Conservation (phyloP, 805 yeast species). For the Cyberlindnera bimundalis region DNA sequence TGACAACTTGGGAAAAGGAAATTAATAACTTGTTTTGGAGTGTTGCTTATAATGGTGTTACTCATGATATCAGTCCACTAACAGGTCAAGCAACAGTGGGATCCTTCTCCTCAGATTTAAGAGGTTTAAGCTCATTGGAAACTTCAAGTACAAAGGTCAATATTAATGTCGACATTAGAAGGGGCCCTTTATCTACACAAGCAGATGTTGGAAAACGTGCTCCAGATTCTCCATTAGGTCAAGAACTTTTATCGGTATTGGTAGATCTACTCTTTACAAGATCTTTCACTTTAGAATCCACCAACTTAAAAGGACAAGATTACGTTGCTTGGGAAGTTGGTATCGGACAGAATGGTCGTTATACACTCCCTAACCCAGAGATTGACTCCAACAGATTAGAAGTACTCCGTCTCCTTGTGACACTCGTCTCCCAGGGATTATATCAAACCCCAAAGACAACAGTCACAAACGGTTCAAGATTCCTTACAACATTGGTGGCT, state of each 20-base stretch:
- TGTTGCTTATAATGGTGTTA: slow-evolving; percentile 12
- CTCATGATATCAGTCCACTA: neutral
- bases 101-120: slow-evolving; percentile 25
- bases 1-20: slow-evolving; percentile 28
- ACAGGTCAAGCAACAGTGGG: slow-evolving; percentile 27
- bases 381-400: slow-evolving; percentile 67
- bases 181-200: slow-evolving; percentile 19
- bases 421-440: slow-evolving; percentile 58
- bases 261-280: slow-evolving; percentile 50
- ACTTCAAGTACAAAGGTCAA: slow-evolving; percentile 18
- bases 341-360: slow-evolving; percentile 43
- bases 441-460: slow-evolving; percentile 44
- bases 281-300: slow-evolving; percentile 48
- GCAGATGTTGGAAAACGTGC: slow-evolving; percentile 18
- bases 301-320: slow-evolving; percentile 30
- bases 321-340: slow-evolving; percentile 78
- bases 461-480: slow-evolving; percentile 55
- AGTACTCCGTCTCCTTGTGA: slow-evolving; percentile 55
- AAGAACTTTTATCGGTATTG: slow-evolving; percentile 34
- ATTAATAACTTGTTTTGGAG: slow-evolving; percentile 45
- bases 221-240: slow-evolving; percentile 29
- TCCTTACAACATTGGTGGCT: slow-evolving; percentile 51
- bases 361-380: slow-evolving; percentile 34
- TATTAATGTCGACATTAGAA: slow-evolving; percentile 13
- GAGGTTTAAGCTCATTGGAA: slow-evolving; percentile 17